phyloP scores from a whole-genome alignment of 139 green algal genomes.

The Spirogloea muscicola region DNA sequence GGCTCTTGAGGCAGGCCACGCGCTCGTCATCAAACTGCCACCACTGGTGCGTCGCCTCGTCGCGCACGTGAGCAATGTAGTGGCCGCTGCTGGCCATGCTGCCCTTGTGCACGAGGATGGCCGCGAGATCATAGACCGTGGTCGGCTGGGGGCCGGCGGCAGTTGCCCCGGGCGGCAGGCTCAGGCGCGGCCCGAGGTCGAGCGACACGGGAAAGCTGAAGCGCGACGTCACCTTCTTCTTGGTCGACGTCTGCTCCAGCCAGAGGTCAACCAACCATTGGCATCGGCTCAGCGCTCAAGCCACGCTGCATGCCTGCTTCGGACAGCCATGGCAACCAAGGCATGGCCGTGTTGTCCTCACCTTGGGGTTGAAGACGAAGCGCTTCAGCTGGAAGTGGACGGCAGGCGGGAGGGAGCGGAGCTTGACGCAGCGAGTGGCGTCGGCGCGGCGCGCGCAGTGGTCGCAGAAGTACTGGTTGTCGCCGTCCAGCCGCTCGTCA shows the following conservation, averaged over 20 bases:
- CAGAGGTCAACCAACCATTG: neutral
- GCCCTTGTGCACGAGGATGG: constrained; percentile 84
- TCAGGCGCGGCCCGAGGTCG: constrained; percentile 55
- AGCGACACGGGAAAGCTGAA: constrained; percentile 72
- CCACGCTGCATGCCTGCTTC: neutral
- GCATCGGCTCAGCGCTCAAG: neutral
- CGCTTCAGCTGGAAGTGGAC: constrained; percentile 82
- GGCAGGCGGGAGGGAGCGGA: constrained; percentile 70
- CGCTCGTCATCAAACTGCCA: constrained; percentile 84
- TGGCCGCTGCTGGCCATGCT: constrained; percentile 69
- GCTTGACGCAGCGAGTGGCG: constrained; percentile 64
- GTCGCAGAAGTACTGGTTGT: constrained; percentile 81
- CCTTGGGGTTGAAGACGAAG: constrained; percentile 80
- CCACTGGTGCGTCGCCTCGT: constrained; percentile 55
- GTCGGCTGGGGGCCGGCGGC: too few species aligned
- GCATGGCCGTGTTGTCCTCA: neutral
- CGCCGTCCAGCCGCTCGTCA: constrained; percentile 67
- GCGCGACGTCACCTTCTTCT: constrained; percentile 72
- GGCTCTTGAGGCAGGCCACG: constrained; percentile 45
- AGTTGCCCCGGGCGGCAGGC: too few species aligned
- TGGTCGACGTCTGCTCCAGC: constrained; percentile 44
- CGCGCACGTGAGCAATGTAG: constrained; percentile 62
- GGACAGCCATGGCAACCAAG: neutral
- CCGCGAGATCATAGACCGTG: constrained; percentile 54
- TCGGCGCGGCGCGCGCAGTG: constrained; percentile 65